Evolutionary conservation across 2,329 filamentous ascomycete species (phyloP), one percentile per base, ranked within the genome.

Genomic region (Talaromyces sp.): DNA sequence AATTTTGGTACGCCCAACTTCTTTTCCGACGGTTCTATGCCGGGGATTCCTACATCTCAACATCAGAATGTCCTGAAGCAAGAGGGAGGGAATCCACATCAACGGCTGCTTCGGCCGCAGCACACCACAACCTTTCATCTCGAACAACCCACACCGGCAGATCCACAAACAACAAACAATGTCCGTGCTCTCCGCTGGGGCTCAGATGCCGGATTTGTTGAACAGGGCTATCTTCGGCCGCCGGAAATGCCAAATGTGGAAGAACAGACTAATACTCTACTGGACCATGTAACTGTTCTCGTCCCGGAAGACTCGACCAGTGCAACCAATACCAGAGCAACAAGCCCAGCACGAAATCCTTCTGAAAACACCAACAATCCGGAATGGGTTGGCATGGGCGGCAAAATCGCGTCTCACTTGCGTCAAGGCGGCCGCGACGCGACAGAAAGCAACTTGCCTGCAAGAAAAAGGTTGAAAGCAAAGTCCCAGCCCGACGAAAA

Each of bases 181-280:
- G 67, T 66, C 21, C 69, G 71, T 11, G 68, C 72, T 57, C 78
- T 88, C 51, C 83, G 84, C 63, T 90, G 85, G 83, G 88, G 88
- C 10, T 88, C 88, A 0, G 88, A 91, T 71, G 71, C 80, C n/a
- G 84, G 79, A 60, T 91, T 91, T 69, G 80, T 77, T 62, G 70
- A 79, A 6, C 83, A 84, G 65, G 81, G 80, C n/a, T 91, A 87
- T 66, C 75, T 83, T 7, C 82, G 86, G 0, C 77, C 79, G 10
- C 78, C 81, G 7, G 75, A 80, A 61, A 81, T 83, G 65, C 85
- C 87, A 41, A 84, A 84, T 2, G 78, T 79, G 32, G 85, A 87
- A 61, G 80, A 81, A 12, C 72, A 86, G 32, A 80, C 83, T 41
- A 79, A 81, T 62, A 78, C 81, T 35, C 79, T 86, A 50, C 72